Base-by-base conservation (phyloP, 2,329 filamentous ascomycete species). In the Fusarium cyanostomum region DNA sequence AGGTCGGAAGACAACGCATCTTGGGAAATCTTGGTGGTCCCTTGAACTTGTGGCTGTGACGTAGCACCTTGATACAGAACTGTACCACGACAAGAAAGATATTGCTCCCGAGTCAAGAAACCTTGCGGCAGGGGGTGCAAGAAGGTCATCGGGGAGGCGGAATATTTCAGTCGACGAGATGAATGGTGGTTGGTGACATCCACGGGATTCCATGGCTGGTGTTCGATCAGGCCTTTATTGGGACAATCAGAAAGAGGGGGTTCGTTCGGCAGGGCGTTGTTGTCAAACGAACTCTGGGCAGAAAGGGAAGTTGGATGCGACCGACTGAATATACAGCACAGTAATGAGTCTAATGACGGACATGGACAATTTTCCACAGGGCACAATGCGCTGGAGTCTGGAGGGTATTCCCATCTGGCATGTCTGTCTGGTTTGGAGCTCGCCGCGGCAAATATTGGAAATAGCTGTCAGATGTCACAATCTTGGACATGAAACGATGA, bases 71-170 rank as follows among this genome's bases (percentile, higher is more conserved):
- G 38, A n/a, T n/a, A n/a, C n/a, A n/a, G n/a, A n/a, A 28, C 13
- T 13, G 11, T 35, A 34, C 38, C 55, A 45, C 45, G 43, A 35
- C 46, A 30, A 39, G 41, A 28, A 49, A 51, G 27, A 38, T 45
- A 43, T 38, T 34, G 39, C 55, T 35, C 42, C 54, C 45, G 62
- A 69, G 66, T 69, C 58, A 69, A 57, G 38, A 68, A 52, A 57
- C 35, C 62, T 56, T 61, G 45, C 54, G 51, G 35, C 46, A 52
- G 57, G 54, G 57, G 31, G 48, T 49, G 45, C 52, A 60, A 56
- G 58, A 56, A 51, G 52, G 53, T 43, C 38, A 39, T 56, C 58
- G 67, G 67, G 44, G 61, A 59, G 56, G 51, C 38, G 67, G 51
- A 49, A 41, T 18, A 41, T 30, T 42, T 26, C 26, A 48, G 35